These are phyloP conservation scores for Xerocomus brunneocitrinus DNA, from an alignment of 768 basidiomycete genomes.

Conservation along the genomic window DNA sequence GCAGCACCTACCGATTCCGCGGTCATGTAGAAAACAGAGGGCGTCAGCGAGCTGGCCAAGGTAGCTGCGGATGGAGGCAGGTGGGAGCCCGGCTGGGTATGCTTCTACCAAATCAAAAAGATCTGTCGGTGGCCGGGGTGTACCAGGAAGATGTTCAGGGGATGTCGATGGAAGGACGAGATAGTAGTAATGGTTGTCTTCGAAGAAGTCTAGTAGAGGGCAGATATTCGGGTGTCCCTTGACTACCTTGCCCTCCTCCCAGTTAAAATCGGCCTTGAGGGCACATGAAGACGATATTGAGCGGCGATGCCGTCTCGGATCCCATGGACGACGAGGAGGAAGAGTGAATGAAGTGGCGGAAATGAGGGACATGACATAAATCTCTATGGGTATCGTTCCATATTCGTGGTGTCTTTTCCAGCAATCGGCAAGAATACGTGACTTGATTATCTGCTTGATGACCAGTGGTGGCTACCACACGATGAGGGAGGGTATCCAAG, in stretches of 20 bases:
- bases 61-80: slow-evolving; percentile 71
- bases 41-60: slow-evolving; percentile 95
- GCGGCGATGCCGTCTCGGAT: slow-evolving; percentile 52
- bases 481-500: slow-evolving; percentile 5
- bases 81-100: slow-evolving; percentile 79
- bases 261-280: slow-evolving; percentile 33
- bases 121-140: slow-evolving; percentile 64
- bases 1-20: slow-evolving; percentile 72
- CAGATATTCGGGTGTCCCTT: slow-evolving; percentile 96
- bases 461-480: slow-evolving; percentile 71
- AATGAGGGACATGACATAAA: slow-evolving; percentile 88
- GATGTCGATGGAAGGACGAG: slow-evolving; percentile 79
- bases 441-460: slow-evolving; percentile 98
- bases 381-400: slow-evolving; percentile 98
- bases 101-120: slow-evolving; percentile 94
- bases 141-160: slow-evolving; percentile 50
- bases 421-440: slow-evolving; percentile 96
- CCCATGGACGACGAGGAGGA: slow-evolving; percentile 79
- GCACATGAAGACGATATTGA: slow-evolving; percentile 19
- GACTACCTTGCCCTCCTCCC: slow-evolving; percentile 67
- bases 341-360: slow-evolving; percentile 77
- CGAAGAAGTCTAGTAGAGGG: slow-evolving; percentile 92
- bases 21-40: slow-evolving; percentile 79
- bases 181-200: slow-evolving; percentile 95
- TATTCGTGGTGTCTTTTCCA: slow-evolving; percentile 96